phyloP scores from a whole-genome alignment of 768 basidiomycete species.

The Pleurotus tuber-regium region DNA sequence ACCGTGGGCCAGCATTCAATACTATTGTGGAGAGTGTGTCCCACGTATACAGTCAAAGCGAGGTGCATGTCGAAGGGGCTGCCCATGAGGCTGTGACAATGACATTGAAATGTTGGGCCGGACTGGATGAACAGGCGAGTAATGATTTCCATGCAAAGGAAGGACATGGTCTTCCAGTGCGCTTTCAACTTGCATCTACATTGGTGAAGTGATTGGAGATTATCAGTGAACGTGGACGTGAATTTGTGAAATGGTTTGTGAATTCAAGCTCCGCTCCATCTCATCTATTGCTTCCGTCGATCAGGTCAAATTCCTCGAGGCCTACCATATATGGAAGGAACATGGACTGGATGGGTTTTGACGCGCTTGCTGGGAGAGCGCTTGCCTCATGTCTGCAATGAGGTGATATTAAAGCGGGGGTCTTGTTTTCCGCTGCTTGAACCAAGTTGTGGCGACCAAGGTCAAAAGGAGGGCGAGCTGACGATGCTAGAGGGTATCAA shows the following conservation, averaged over 20 bases:
- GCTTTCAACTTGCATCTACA: no score
- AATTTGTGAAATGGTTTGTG: constrained; percentile 7
- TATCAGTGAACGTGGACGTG: constrained; percentile 9
- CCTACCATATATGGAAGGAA: not conserved
- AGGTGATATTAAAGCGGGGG: constrained; percentile 12
- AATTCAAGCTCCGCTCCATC: constrained; percentile 3
- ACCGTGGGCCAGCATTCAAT: no score
- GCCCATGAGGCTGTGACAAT: constrained; percentile 7
- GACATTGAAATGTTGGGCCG: not conserved
- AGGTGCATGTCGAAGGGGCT: not conserved
- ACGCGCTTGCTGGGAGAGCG: not conserved
- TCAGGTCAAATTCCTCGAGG: constrained; percentile 4
- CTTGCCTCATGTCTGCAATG: constrained; percentile 8
- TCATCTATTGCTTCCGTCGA: constrained; percentile 3
- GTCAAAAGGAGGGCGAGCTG: constrained; percentile 7
- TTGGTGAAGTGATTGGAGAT: not conserved
- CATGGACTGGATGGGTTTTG: constrained; percentile 1
- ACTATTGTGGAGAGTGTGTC: no score
- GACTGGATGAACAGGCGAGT: not conserved
- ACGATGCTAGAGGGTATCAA: not conserved
- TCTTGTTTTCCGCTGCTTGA: constrained; percentile 11
- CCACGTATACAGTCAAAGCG: not conserved
- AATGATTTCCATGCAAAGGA: not conserved
- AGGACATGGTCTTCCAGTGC: not conserved
- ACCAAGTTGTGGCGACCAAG: constrained; percentile 1